Conservation (phyloP, 352 stramenopile species). For the Saprolegnia parasitica region DNA sequence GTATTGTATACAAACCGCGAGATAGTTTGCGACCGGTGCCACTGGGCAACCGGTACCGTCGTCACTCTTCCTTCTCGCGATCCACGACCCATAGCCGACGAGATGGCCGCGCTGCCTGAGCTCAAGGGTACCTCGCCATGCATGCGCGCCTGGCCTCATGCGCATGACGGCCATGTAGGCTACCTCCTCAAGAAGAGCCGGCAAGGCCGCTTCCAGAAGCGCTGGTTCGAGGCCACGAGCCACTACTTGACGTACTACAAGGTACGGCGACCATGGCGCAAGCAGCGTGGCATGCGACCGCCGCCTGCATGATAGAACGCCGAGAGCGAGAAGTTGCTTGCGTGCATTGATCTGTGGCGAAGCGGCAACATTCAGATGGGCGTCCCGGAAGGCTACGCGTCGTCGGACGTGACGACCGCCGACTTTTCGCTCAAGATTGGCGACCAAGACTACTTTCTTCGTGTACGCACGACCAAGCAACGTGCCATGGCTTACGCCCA, state of each 20-base stretch:
- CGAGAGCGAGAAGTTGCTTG: constrained; percentile 81
- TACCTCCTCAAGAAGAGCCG: constrained; percentile 92
- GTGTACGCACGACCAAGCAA: constrained; percentile 32
- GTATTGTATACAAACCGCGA: too few relatives aligned
- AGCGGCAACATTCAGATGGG: constrained; percentile 76
- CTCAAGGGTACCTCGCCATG: constrained; percentile 55
- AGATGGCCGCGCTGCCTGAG: constrained; percentile 42
- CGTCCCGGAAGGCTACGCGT: constrained; percentile 10
- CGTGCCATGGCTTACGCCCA: neutral
- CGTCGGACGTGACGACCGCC: constrained; percentile 47
- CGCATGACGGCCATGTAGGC: constrained; percentile 36
- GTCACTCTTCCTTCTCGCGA: constrained; percentile 6
- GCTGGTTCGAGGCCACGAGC: constrained; percentile 98
- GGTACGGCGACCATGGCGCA: constrained; percentile 36
- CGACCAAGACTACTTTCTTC: constrained; percentile 83
- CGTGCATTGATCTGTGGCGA: constrained; percentile 84
- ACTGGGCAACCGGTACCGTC: neutral
- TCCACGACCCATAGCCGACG: neutral
- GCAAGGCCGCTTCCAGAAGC: constrained; percentile 91
- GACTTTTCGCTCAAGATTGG: constrained; percentile 84
- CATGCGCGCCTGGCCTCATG: neutral
- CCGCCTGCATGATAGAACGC: constrained; percentile 52
- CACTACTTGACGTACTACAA: constrained; percentile 99
- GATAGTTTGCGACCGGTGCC: too few relatives aligned
- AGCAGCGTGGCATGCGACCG: too few relatives aligned